These are phyloP conservation scores for Microascus cirrosus DNA, from an alignment of 2,329 filamentous ascomycete species.

Conservation along the genomic window DNA sequence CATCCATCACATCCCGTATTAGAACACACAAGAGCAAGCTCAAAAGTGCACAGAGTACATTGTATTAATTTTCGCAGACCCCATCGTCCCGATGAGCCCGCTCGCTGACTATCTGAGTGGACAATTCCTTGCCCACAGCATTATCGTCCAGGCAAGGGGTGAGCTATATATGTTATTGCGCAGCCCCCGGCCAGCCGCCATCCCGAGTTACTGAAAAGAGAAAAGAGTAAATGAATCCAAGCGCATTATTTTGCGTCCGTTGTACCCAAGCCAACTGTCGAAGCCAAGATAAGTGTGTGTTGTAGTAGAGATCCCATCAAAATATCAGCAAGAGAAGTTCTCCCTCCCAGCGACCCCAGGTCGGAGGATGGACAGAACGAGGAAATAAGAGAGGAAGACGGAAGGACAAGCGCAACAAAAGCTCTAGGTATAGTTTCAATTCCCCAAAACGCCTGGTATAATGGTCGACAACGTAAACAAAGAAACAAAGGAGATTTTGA, in stretches of 20 bases:
- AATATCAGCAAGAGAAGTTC: no score
- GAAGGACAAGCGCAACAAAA: conserved; percentile 7
- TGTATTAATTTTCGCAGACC: neutral
- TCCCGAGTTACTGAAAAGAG: neutral
- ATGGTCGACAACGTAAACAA: conserved; percentile 11
- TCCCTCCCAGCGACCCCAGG: neutral
- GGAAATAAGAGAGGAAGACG: conserved; percentile 7
- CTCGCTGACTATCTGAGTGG: neutral
- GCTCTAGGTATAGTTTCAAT: conserved; percentile 6
- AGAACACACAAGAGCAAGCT: neutral
- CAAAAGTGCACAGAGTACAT: neutral
- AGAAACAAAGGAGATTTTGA: conserved; percentile 12
- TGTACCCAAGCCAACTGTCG: no score
- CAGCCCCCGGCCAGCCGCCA: neutral
- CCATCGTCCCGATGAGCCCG: neutral
- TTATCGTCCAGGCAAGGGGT: no score
- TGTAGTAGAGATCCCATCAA: no score
- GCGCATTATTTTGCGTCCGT: no score
- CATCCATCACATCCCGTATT: neutral
- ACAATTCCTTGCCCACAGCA: no score
- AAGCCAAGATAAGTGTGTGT: no score
- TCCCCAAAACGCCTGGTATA: conserved; percentile 6
- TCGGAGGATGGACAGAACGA: neutral
- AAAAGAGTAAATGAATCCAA: neutral
- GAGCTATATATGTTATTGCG: no score